Evolutionary conservation across 2,329 filamentous ascomycete species (phyloP).

Genomic region (Dichotomopilus funicola): DNA sequence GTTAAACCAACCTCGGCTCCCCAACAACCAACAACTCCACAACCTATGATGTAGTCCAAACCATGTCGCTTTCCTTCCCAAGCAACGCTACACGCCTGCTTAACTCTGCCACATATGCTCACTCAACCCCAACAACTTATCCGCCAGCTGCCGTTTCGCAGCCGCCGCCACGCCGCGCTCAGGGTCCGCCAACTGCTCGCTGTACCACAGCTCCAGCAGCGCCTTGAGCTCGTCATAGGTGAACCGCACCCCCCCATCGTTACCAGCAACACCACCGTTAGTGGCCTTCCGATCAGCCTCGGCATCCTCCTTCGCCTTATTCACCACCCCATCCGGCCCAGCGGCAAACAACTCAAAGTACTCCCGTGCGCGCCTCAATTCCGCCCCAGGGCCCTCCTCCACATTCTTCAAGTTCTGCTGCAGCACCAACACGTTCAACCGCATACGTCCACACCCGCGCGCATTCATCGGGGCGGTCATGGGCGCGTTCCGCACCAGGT

Average conservation of each 20-base stretch:
- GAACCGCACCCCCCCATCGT: constrained; percentile 32
- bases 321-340: constrained; percentile 59
- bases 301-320: constrained; percentile 49
- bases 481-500: constrained; percentile 65
- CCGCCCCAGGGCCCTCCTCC: constrained; percentile 53
- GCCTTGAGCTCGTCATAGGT: constrained; percentile 61
- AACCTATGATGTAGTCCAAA: background rate
- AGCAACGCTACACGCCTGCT: background rate
- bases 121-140: constrained; percentile 62
- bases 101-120: constrained; percentile 62
- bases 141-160: constrained; percentile 63
- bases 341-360: constrained; percentile 64
- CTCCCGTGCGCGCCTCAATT: constrained; percentile 54
- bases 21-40: background rate
- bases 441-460: constrained; percentile 78
- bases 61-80: too few relatives aligned
- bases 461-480: constrained; percentile 77
- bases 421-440: constrained; percentile 87
- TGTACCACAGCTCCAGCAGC: constrained; percentile 61
- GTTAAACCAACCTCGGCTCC: too few relatives aligned
- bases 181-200: constrained; percentile 58
- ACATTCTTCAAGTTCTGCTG: constrained; percentile 97
- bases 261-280: constrained; percentile 16
- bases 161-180: constrained; percentile 61
- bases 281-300: constrained; percentile 21